phyloP scores from a whole-genome alignment of 345 rosid species.

The Moricandia arvensis region DNA sequence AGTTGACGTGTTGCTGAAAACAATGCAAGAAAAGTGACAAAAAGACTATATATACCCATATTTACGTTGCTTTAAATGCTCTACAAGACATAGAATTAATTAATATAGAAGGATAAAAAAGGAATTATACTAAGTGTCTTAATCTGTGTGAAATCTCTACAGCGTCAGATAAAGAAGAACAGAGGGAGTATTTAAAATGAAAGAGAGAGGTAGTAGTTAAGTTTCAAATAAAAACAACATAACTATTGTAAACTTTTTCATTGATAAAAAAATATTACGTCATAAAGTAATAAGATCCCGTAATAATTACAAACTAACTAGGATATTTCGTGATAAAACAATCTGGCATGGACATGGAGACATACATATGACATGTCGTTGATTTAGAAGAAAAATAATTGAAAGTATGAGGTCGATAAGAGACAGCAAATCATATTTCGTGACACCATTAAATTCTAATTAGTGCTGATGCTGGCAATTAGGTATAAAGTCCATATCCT shows the following conservation, averaged over 20 bases:
- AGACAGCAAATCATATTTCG: slow-evolving; percentile 27
- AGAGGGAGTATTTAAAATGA: too few relatives aligned
- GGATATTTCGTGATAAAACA: not conserved
- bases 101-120: too few relatives aligned
- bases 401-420: not conserved
- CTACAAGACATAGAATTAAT: too few relatives aligned
- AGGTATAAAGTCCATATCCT: slow-evolving; percentile 36
- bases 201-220: too few relatives aligned
- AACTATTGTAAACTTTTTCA: not conserved
- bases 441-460: slow-evolving; percentile 16
- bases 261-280: not conserved
- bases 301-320: not conserved
- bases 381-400: not conserved
- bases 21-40: too few relatives aligned
- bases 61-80: too few relatives aligned
- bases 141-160: too few relatives aligned
- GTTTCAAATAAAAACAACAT: not conserved
- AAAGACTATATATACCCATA: too few relatives aligned
- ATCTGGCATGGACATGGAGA: slow-evolving; percentile 20
- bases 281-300: not conserved
- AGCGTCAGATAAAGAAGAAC: too few relatives aligned
- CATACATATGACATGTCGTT: not conserved
- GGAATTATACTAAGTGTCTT: too few relatives aligned
- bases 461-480: slow-evolving; percentile 35
- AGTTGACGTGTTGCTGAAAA: too few relatives aligned